These are phyloP conservation scores for Grosmannia serpens DNA, from an alignment of 2,329 filamentous ascomycete species.

Conservation along the genomic window DNA sequence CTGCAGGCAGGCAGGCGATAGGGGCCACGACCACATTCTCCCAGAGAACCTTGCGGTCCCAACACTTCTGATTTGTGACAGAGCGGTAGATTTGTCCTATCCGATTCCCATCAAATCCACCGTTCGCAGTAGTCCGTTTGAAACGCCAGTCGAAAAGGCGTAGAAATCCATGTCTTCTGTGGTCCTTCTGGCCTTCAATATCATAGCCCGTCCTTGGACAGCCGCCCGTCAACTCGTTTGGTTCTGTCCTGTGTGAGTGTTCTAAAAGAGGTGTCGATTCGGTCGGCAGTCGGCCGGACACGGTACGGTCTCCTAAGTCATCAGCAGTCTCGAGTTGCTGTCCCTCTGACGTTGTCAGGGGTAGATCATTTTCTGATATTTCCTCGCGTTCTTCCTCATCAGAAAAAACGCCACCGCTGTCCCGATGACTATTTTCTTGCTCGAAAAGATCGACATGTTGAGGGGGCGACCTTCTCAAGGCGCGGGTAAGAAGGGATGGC, in stretches of 20 bases:
- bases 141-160: conserved; percentile 3
- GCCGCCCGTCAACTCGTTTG: conserved; percentile 15
- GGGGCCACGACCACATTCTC: conserved; percentile 54
- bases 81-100: background rate
- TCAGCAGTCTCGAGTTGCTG: background rate
- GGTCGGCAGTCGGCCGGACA: conserved; percentile 4
- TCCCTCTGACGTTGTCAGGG: background rate
- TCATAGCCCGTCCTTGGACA: conserved; percentile 20
- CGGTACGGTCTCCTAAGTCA: too few species aligned
- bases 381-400: conserved; percentile 5
- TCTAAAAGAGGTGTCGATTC: conserved; percentile 39
- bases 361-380: background rate
- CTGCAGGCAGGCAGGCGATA: conserved; percentile 64
- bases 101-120: background rate
- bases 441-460: conserved; percentile 31
- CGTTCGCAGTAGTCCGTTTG: background rate
- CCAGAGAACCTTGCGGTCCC: conserved; percentile 58
- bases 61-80: conserved; percentile 53
- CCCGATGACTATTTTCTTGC: background rate
- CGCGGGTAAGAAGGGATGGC: conserved; percentile 10
- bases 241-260: conserved; percentile 16
- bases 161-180: background rate
- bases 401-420: conserved; percentile 11
- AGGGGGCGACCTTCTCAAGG: conserved; percentile 9
- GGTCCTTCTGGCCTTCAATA: conserved; percentile 38